Evolutionary conservation across 2,329 filamentous ascomycete species (phyloP).

Genomic region (Fusarium keratoplasticum): DNA sequence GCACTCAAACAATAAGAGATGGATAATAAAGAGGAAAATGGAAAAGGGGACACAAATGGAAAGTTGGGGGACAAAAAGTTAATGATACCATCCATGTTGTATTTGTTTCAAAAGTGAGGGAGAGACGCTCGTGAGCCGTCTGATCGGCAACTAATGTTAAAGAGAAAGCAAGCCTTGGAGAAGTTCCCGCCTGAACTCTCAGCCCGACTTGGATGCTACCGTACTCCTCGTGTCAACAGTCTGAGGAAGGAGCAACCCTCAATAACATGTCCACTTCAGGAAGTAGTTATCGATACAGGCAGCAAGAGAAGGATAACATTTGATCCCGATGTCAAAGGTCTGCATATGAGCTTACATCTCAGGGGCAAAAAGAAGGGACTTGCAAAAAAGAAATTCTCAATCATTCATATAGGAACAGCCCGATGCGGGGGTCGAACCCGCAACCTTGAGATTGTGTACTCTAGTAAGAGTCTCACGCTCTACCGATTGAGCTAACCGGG

Average conservation of each 20-base stretch:
- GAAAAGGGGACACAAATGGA: not conserved
- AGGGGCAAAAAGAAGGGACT: not conserved
- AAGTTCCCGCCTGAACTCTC: not conserved
- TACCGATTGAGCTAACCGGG: conserved; percentile 58
- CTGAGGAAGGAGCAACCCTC: not conserved
- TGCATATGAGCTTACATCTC: conserved; percentile 25
- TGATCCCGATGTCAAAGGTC: conserved; percentile 8
- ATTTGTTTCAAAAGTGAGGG: not conserved
- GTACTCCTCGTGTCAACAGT: not conserved
- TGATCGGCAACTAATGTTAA: not conserved
- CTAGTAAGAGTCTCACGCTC: conserved; percentile 74
- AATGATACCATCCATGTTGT: not conserved
- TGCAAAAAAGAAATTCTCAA: not conserved
- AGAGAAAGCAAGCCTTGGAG: not conserved
- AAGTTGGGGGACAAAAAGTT: not conserved
- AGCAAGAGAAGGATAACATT: not conserved
- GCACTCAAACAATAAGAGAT: not conserved
- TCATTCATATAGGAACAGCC: conserved; percentile 51
- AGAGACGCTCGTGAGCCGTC: not conserved
- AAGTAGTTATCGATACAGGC: not conserved
- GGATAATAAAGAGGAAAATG: not conserved
- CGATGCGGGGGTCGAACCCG: conserved; percentile 64
- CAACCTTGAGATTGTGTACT: conserved; percentile 62
- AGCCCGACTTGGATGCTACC: not conserved
- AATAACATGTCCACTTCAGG: not conserved